Base-by-base conservation (phyloP, 164 flowering plant species). In the Protea cynaroides region DNA sequence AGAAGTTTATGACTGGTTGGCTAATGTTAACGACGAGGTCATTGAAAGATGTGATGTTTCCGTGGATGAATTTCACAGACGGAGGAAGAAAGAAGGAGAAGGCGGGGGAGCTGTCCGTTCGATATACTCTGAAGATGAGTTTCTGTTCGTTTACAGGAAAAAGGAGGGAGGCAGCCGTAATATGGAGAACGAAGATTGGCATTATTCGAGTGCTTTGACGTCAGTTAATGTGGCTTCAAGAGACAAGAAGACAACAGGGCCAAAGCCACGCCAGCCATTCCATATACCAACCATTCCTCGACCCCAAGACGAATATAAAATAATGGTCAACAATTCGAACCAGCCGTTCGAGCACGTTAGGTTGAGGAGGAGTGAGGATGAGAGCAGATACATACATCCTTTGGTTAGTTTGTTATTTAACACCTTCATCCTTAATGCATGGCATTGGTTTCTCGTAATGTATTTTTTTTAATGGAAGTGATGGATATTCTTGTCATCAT, bases 321-420 rank as follows among this genome's bases (percentile, higher is more conserved):
- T 95, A 11, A 29, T 86, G 65, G 96, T 88, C 64, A 83, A 95
- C 63, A 95, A 95, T 75, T 50, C 80, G 8, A 95, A 95, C 65
- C 78, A 80, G 77, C 95, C 94, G 0, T 92, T 87, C 71, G 81
- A 90, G 65, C 99, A 95, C 75, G 96, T 92, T 49, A 88, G 94
- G 98, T 68, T 95, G 86, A 76, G 83, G 76, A 88, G 67, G 80
- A 82, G 83, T 66, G 94, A 95, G 63, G 99, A 95, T 70, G 91
- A 80, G 9, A 74, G 66, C 58, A 73, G 83, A 72, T 73, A 75
- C 63, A 56, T 89, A 51, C 99, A 95, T 79, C 99, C 98, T 21
- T 63, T 90, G 94, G 99, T 91, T 52, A 74, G 90, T 78, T 78
- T 55, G 10, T 19, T 47, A 55, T 24, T 51, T 58, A 25, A 25